Evolutionary conservation across 2,329 filamentous ascomycete species (phyloP).

Genomic region (Fusarium bulbicola): DNA sequence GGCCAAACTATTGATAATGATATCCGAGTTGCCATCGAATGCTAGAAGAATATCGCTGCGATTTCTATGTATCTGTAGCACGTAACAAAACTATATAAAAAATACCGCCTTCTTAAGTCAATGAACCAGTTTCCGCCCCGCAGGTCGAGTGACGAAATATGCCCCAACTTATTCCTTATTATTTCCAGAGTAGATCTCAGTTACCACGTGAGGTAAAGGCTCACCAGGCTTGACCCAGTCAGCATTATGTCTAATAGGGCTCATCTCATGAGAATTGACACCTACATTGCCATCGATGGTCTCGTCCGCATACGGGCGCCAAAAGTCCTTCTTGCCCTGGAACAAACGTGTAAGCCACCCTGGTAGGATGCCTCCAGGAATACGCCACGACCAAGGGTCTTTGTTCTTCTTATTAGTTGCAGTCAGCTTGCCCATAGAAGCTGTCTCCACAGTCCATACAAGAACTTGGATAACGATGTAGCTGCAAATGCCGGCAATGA

Average conservation of each 20-base stretch:
- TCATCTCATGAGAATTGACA: background rate
- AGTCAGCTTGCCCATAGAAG: background rate
- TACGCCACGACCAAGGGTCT: background rate
- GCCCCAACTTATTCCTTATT: background rate
- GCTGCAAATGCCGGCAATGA: background rate
- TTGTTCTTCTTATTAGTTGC: background rate
- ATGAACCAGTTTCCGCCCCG: background rate
- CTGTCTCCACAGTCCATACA: background rate
- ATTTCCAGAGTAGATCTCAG: background rate
- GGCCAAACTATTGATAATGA: no score
- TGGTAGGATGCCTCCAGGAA: background rate
- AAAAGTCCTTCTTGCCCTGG: background rate
- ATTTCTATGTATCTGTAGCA: background rate
- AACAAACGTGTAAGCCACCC: background rate
- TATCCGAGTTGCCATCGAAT: no score
- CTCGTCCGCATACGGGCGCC: background rate
- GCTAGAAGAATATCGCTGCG: no score
- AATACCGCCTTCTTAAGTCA: background rate
- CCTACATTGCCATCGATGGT: background rate
- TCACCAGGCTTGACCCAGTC: background rate
- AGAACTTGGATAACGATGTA: background rate
- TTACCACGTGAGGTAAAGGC: background rate
- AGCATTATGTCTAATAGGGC: background rate
- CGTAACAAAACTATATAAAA: accelerated
- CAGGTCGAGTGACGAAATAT: no score